Base-by-base conservation (phyloP, 2,329 filamentous ascomycete genomes). In the Cercospora sesami region DNA sequence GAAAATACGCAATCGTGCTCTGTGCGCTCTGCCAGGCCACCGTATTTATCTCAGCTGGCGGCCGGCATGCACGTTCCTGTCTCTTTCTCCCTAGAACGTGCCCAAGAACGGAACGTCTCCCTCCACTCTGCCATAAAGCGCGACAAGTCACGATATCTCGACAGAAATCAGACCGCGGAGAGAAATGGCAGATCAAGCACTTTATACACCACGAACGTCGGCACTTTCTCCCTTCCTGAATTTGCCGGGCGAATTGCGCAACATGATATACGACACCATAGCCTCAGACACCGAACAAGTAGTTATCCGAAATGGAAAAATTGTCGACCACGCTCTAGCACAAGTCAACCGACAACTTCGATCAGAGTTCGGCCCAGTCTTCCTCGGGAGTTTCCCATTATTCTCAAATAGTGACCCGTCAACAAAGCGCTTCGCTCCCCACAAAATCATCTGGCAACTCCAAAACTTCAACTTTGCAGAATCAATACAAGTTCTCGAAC, bases 211-310 rank as follows among this genome's bases (percentile, higher is more conserved):
- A 30, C 30, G 21, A n/a, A 18, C 14, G n/a, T 21, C 60, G 16
- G 31, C 42, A 26, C 66, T 21, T 30, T 60, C 66, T 33, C 61
- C 58, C 14, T 58, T 73, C 31, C 39, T 70, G 23, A 66, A 39
- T 12, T 61, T 73, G 8, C 69, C 72, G 30, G 66, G 67, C 28
- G 72, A 73, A 33, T 42, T 73, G n/a, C 64, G 70, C 63, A 76
- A 76, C 60, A 68, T 67, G 48, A 73, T 75, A 39, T 76, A 74
- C 68, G 74, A 74, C 31, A 45, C 33, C 14, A 55, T 72, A 36
- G 63, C 67, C 36, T 31, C 28, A 8, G 65, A 70, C 33, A 65
- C 48, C 23, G 45, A 69, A 18, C 51, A 61, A 30, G 28, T 68
- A 14, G 36, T 61, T 6, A 66, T 71, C 31, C 62, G 62, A 59